Percentiles rank a stretch among this genome's conserved stretches.
Evolutionary conservation across 1,284 basidiomycete genomes (phyloP).

Genomic region (Ceratobasidium sp.): DNA sequence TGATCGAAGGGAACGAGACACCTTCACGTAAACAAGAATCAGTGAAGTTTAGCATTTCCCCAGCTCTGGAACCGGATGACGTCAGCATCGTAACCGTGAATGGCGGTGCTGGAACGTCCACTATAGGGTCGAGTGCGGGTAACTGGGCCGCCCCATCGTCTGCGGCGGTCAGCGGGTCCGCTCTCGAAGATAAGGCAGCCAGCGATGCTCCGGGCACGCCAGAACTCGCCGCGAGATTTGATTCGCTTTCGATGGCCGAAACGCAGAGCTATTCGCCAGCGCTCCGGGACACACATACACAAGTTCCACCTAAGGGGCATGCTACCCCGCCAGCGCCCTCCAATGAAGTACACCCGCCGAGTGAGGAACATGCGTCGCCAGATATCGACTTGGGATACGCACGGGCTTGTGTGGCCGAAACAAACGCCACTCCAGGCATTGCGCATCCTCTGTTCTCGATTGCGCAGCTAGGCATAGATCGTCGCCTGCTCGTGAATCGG

Average conservation of each 20-base stretch:
- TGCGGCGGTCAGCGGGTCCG: too few relatives aligned
- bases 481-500: constrained; percentile 89
- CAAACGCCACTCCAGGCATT: constrained; percentile 11
- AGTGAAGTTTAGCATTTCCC: too few relatives aligned
- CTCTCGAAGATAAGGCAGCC: neutral
- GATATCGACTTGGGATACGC: neutral
- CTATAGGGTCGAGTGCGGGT: neutral
- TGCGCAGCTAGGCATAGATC: constrained; percentile 85
- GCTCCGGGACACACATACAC: neutral
- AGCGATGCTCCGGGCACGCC: neutral
- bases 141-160: too few relatives aligned
- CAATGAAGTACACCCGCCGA: neutral
- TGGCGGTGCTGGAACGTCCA: neutral
- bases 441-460: constrained; percentile 66
- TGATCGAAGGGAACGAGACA: neutral
- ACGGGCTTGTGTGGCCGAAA: constrained; percentile 17
- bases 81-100: neutral
- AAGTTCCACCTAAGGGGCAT: neutral
- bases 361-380: neutral
- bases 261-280: constrained; percentile 4
- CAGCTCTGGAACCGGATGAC: neutral
- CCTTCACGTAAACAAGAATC: neutral
- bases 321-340: neutral
- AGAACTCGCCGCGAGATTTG: neutral
- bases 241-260: constrained; percentile 2